phyloP scores from a whole-genome alignment of 805 yeast species.

The Suhomyces sp. region DNA sequence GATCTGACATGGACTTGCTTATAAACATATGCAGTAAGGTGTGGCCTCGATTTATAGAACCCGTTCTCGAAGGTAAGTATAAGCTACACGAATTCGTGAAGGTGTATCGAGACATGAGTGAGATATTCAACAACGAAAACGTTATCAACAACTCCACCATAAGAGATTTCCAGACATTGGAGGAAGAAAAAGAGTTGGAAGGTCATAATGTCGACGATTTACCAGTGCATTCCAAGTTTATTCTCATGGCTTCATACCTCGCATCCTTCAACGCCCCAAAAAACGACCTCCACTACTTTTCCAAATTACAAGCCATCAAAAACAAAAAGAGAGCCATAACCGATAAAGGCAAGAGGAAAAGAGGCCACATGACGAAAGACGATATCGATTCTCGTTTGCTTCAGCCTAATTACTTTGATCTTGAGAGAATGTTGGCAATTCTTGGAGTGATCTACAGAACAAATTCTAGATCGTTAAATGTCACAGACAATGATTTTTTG shows the following conservation, averaged over 20 bases:
- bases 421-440: conserved; percentile 80
- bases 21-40: conserved; percentile 26
- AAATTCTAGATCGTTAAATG: conserved; percentile 29
- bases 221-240: conserved; percentile 60
- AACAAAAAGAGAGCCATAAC: conserved; percentile 37
- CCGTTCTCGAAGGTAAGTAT: conserved; percentile 20
- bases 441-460: conserved; percentile 63
- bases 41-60: conserved; percentile 34
- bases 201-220: conserved; percentile 40
- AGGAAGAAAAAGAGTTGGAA: conserved; percentile 18
- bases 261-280: conserved; percentile 75
- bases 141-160: conserved; percentile 30
- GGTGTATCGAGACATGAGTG: conserved; percentile 30
- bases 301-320: conserved; percentile 47
- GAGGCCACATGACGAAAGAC: conserved; percentile 28
- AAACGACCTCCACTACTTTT: conserved; percentile 66
- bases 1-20: conserved; percentile 39
- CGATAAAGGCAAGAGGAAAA: conserved; percentile 12
- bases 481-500: conserved; percentile 16
- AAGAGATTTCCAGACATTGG: conserved; percentile 22
- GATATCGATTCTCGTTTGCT: conserved; percentile 59
- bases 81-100: conserved; percentile 29
- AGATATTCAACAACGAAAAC: conserved; percentile 27
- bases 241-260: conserved; percentile 77
- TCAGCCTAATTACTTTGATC: conserved; percentile 69